A percentile compares a stretch with the other conserved stretches of the same genome.
phyloP scores from a whole-genome alignment of 768 basidiomycete species.

The Dacryopinax spathularia region DNA sequence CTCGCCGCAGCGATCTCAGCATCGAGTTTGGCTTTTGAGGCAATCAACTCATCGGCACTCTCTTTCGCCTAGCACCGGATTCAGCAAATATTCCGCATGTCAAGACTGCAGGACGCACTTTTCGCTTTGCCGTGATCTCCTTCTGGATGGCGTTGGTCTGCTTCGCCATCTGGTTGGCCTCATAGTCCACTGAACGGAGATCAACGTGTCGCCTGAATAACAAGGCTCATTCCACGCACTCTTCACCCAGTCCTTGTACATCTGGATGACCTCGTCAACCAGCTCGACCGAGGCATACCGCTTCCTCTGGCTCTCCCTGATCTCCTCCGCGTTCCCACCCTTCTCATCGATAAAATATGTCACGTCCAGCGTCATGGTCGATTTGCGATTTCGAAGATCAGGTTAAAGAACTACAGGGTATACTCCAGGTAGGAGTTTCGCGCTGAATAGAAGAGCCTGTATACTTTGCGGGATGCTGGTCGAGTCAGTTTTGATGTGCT shows the following conservation, averaged over 20 bases:
- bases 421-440: too few relatives aligned
- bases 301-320: slow-evolving; percentile 83
- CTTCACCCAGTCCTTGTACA: slow-evolving; percentile 90
- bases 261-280: slow-evolving; percentile 84
- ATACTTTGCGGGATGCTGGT: too few relatives aligned
- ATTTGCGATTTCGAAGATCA: not conserved
- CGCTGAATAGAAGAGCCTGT: too few relatives aligned
- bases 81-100: not conserved
- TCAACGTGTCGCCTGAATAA: not conserved
- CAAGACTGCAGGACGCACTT: slow-evolving; percentile 32
- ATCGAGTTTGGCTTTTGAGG: slow-evolving; percentile 73
- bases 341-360: slow-evolving; percentile 68
- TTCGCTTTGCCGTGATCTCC: slow-evolving; percentile 86
- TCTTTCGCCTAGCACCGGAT: slow-evolving; percentile 61
- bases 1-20: slow-evolving; percentile 60
- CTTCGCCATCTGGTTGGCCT: slow-evolving; percentile 61
- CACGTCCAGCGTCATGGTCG: slow-evolving; percentile 65
- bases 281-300: slow-evolving; percentile 78
- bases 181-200: slow-evolving; percentile 64
- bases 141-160: slow-evolving; percentile 86
- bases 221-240: slow-evolving; percentile 39
- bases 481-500: not conserved
- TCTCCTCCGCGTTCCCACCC: slow-evolving; percentile 82
- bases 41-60: slow-evolving; percentile 73
- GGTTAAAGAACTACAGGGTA: too few relatives aligned